Percentiles rank a stretch among this genome's conserved stretches.
Evolutionary conservation across 129 eudicot genomes (phyloP).

Genomic region (Arctium lappa): DNA sequence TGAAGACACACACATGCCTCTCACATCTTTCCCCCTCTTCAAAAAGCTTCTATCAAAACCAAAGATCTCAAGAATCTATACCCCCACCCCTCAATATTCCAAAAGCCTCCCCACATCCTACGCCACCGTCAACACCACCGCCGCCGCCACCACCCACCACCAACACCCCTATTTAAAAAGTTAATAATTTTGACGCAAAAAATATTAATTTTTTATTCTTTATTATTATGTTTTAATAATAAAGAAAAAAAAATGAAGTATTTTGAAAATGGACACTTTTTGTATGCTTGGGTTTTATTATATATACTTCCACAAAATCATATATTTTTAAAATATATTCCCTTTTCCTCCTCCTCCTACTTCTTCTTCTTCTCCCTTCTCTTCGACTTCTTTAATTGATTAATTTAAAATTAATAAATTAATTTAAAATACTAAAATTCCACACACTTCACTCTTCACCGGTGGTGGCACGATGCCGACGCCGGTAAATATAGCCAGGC

Average conservation of each 20-base stretch:
- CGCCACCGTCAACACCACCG: constrained; percentile 20
- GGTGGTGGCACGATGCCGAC: constrained; percentile 67
- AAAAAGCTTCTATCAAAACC: constrained; percentile 38
- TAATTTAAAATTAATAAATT: neutral
- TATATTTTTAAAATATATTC: constrained; percentile 25
- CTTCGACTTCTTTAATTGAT: neutral
- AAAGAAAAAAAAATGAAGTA: neutral
- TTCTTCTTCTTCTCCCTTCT: constrained; percentile 13
- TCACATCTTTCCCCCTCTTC: constrained; percentile 39
- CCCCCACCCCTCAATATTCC: constrained; percentile 13
- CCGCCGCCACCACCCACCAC: constrained; percentile 21
- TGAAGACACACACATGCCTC: constrained; percentile 47
- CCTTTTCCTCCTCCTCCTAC: constrained; percentile 10
- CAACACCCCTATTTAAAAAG: neutral
- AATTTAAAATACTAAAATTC: neutral
- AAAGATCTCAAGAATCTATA: constrained; percentile 53
- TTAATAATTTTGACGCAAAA: neutral
- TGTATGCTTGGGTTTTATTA: constrained; percentile 23
- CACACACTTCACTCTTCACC: constrained; percentile 2
- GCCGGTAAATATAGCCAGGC: constrained; percentile 72
- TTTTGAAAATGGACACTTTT: constrained; percentile 22
- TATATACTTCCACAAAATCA: constrained; percentile 27
- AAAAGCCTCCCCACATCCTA: constrained; percentile 11
- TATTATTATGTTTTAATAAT: neutral
- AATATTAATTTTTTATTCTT: neutral